Evolutionary conservation across 2,329 filamentous ascomycete genomes (phyloP).

Genomic region (Fusarium sp.): DNA sequence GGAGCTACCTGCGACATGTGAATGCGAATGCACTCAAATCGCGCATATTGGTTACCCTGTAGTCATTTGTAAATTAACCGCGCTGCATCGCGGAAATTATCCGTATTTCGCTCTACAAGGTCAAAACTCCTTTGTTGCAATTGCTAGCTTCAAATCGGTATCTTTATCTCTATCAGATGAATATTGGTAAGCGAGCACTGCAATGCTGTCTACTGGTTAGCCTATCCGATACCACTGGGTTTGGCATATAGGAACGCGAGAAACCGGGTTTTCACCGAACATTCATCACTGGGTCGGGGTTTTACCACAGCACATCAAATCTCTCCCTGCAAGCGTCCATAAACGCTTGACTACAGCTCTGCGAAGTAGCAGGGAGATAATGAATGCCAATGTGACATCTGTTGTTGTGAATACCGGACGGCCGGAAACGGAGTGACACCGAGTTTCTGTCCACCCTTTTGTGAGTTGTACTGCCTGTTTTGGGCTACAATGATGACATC

Average conservation of each 20-base stretch:
- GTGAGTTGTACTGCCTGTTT: not conserved
- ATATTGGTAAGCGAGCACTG: not conserved
- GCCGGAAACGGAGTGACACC: constrained; percentile 43
- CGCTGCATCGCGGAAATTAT: not conserved
- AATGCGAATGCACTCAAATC: constrained; percentile 35
- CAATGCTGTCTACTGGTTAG: not conserved
- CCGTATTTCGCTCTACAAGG: not conserved
- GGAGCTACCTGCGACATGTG: constrained; percentile 1
- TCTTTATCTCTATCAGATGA: not conserved
- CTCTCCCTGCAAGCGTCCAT: constrained; percentile 2
- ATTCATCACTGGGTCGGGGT: not conserved
- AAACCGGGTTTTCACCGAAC: constrained; percentile 37
- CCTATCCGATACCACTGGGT: not conserved
- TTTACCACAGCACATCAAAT: constrained; percentile 14
- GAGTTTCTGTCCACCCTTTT: constrained; percentile 7
- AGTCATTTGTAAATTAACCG: not conserved
- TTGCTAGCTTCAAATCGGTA: not conserved
- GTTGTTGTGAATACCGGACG: constrained; percentile 20
- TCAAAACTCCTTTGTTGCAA: not conserved
- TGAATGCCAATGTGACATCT: constrained; percentile 14
- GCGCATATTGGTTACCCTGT: not conserved
- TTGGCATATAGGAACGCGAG: constrained; percentile 15
- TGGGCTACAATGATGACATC: not conserved
- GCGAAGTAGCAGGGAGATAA: not conserved
- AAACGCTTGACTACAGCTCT: not conserved